Evolutionary conservation across 139 green algal genomes (phyloP).

Genomic region (Chlorella sp.): DNA sequence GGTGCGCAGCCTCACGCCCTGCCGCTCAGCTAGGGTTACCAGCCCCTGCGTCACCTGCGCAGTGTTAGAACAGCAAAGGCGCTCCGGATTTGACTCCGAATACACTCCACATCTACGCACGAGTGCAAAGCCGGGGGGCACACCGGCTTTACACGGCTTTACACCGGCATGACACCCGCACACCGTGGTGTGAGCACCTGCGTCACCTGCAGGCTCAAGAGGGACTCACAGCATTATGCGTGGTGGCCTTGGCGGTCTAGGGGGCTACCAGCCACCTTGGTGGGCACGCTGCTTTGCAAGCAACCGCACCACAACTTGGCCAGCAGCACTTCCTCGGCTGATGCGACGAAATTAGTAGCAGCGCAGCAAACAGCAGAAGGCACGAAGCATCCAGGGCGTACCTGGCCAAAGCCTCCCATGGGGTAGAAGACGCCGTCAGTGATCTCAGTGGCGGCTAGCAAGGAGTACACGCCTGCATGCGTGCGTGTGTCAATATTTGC

Average conservation of each 20-base stretch:
- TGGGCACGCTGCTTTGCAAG: not conserved
- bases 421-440: slow-evolving; percentile 86
- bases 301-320: not conserved
- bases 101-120: slow-evolving; percentile 2
- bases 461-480: slow-evolving; percentile 69
- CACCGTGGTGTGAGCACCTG: not conserved
- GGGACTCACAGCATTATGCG: too few relatives aligned
- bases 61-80: not conserved
- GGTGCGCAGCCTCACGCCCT: slow-evolving; percentile 44
- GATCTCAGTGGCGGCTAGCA: slow-evolving; percentile 83
- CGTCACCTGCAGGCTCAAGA: not conserved
- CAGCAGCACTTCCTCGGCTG: not conserved
- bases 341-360: not conserved
- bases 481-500: too few relatives aligned
- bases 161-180: too few relatives aligned
- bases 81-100: not conserved
- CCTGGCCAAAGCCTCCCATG: slow-evolving; percentile 64
- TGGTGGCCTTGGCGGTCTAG: too few relatives aligned
- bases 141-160: too few relatives aligned
- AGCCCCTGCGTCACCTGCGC: slow-evolving; percentile 40
- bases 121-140: too few relatives aligned
- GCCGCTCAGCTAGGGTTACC: slow-evolving; percentile 14
- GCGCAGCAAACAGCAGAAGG: not conserved
- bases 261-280: too few relatives aligned
- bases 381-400: slow-evolving; percentile 13